Conservation (phyloP, 148 eudicot species). For the Amaranthus palmeri region DNA sequence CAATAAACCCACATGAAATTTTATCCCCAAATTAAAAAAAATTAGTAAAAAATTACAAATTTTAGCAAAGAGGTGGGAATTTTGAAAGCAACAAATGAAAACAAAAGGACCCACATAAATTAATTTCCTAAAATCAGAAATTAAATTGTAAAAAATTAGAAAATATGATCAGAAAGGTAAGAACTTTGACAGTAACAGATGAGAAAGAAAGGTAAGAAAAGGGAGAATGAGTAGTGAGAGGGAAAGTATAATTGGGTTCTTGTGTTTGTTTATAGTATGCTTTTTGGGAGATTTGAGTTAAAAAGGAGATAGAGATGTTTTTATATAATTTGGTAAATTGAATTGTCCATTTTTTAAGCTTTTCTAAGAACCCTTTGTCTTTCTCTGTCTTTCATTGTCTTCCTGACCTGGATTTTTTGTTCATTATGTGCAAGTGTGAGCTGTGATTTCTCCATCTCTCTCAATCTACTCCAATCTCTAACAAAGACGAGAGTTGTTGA, state of each 20-base stretch:
- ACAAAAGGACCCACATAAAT: background rate
- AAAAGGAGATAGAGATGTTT: background rate
- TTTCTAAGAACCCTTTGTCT: background rate
- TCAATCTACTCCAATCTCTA: too few relatives aligned
- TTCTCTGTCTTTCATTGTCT: background rate
- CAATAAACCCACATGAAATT: too few relatives aligned
- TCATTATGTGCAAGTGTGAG: too few relatives aligned
- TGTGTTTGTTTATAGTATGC: background rate
- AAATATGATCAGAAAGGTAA: background rate
- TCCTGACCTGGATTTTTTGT: too few relatives aligned
- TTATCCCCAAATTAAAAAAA: background rate
- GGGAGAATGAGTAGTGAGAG: background rate
- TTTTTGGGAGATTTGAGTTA: background rate
- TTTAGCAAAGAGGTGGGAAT: too few relatives aligned
- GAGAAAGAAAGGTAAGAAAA: background rate
- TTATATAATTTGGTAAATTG: background rate
- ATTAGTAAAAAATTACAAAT: too few relatives aligned
- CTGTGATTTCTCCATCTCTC: too few relatives aligned
- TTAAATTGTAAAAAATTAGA: background rate
- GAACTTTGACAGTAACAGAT: conserved; percentile 8
- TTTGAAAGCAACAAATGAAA: too few relatives aligned
- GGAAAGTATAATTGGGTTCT: background rate
- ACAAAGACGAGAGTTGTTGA: too few relatives aligned
- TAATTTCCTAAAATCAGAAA: background rate
- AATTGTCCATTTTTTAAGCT: background rate